Base-by-base conservation (phyloP, 139 green algal genomes). In the Picochlorum sp. region DNA sequence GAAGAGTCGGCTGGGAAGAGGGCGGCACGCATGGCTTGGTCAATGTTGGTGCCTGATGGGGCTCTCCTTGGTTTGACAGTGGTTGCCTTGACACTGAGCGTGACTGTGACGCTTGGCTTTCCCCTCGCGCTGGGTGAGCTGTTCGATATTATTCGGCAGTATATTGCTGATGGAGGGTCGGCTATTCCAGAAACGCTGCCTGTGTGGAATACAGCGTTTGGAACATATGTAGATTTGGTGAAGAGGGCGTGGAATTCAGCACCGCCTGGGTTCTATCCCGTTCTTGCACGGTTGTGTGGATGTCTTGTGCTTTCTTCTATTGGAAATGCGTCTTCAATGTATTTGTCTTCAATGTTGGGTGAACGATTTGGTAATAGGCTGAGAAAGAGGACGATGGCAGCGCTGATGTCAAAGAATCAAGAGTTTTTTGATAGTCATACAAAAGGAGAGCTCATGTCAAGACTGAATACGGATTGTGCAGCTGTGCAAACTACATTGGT, bases 401-500 rank as follows among this genome's bases (percentile, higher is more conserved):
- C 61, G 11, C 23, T 47, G 14, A 34, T 71, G 23, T 8, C 14
- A 4, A 71, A 37, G 16, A 8, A 59, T 49, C 71, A 77, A 49
- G 3, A 56, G 6, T 73, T 68, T 60, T 77, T 69, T 23, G 71
- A 77, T 34, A 20, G 24, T 32, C 24, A 50, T 23, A 30, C 45
- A 14, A 73, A 68, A 11, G 71, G 71, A 15, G 71, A 77, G 26
- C 38, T 77, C 0, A 57, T 67, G 3, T 23, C 63, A 0, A 57
- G 71, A 32, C 32, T 77, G 38, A 69, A 63, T 18, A 49, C 69
- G 56, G 71, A 77, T 49, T 57, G 70, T 9, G 34, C 60, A 23
- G 49, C 62, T 51, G 56, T 77, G 37, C 71, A 77, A 23, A 61
- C 20, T 15, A 73, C 71, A 16, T 45, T 77, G 56, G 64, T 57